Evolutionary conservation across 768 basidiomycete species (phyloP).

Genomic region (Lentinula sp.): DNA sequence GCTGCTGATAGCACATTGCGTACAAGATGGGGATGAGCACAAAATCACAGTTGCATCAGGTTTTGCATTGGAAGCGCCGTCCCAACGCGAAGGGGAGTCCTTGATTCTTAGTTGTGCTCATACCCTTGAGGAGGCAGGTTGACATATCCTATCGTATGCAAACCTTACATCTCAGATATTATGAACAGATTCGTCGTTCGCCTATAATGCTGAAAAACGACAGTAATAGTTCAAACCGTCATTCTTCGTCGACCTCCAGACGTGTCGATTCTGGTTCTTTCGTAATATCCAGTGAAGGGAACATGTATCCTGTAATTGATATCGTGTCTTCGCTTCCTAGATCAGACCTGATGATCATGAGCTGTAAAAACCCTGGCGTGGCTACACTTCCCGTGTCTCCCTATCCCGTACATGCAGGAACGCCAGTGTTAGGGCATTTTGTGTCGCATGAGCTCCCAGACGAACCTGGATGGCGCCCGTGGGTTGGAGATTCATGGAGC

Average conservation of each 20-base stretch:
- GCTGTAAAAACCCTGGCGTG: constrained; percentile 18
- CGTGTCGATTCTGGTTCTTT: constrained; percentile 33
- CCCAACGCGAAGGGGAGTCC: constrained; percentile 18
- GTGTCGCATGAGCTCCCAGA: constrained; percentile 36
- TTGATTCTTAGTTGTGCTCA: constrained; percentile 55
- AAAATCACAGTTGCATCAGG: constrained; percentile 51
- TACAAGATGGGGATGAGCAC: constrained; percentile 25
- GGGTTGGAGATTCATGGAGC: constrained; percentile 47
- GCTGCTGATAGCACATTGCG: constrained; percentile 48
- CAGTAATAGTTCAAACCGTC: background rate
- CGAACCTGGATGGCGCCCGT: constrained; percentile 38
- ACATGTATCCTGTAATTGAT: constrained; percentile 32
- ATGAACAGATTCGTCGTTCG: constrained; percentile 30
- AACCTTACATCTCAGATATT: background rate
- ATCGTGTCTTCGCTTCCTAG: constrained; percentile 53
- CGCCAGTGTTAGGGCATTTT: constrained; percentile 46
- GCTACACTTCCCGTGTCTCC: constrained; percentile 54
- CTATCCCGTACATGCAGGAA: constrained; percentile 45
- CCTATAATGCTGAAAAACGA: constrained; percentile 18
- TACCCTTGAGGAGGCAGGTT: constrained; percentile 48
- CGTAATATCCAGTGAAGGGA: constrained; percentile 30
- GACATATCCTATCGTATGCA: constrained; percentile 1
- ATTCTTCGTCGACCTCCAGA: background rate
- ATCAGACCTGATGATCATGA: constrained; percentile 50
- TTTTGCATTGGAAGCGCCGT: constrained; percentile 39